Conservation (phyloP, 2,329 filamentous ascomycete species). For the Pseudocercospora cruenta region DNA sequence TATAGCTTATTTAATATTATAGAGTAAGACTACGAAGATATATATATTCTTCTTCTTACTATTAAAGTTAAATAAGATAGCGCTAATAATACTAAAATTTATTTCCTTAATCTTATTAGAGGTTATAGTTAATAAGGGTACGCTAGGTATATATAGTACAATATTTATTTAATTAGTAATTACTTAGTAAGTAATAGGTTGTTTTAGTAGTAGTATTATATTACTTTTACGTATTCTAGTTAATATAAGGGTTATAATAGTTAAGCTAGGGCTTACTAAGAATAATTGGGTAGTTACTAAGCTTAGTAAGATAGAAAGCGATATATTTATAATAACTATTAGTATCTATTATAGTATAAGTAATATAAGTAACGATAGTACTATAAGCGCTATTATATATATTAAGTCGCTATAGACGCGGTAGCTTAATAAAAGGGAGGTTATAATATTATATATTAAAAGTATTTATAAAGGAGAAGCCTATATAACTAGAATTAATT, state of each 20-base stretch:
- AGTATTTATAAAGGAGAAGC: not conserved
- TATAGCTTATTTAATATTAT: not conserved
- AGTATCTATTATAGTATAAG: not conserved
- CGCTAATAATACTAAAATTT: not conserved
- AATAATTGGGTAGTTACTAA: not conserved
- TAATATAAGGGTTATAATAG: not conserved
- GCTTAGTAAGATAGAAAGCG: not conserved
- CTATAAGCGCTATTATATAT: not conserved
- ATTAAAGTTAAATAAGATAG: not conserved
- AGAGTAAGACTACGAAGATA: not conserved
- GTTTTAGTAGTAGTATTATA: not conserved
- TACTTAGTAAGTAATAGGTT: not conserved
- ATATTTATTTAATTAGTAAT: not conserved
- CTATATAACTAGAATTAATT: not conserved
- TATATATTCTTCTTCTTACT: slow-evolving; percentile 3
- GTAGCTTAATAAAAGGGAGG: not conserved
- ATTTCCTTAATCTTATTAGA: not conserved
- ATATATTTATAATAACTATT: not conserved
- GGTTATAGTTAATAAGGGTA: not conserved
- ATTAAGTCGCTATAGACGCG: not conserved
- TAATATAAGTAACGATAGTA: not conserved
- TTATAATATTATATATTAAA: not conserved
- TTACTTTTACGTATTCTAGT: not conserved
- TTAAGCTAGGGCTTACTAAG: not conserved
- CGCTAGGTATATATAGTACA: not conserved